Evolutionary conservation across 306 rosid genomes (phyloP), one percentile per base, ranked within the genome.

Genomic region (Corylus americana): DNA sequence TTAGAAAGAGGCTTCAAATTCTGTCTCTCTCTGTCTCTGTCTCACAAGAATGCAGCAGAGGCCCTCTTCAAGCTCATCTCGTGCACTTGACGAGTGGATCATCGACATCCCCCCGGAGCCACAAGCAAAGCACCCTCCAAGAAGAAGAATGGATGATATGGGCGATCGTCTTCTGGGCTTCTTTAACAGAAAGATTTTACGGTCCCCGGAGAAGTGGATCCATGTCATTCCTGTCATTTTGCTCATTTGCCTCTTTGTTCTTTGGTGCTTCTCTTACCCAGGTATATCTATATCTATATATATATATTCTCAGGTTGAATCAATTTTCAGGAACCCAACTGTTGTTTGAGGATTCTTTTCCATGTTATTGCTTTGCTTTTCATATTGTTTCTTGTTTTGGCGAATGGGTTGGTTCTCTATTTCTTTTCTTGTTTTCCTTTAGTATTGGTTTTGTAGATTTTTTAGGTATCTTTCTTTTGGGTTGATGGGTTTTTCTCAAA

Each of bases 181-280:
- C 59, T 84, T 55, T 58, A 83, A 73, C 82, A 87, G 79, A 49
- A 82, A 83, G 7, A 22, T 48, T 76, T 58, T 81, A 3, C 76
- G 78, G 16, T 62, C 79, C 20, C 20, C 54, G 5, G 80, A 54
- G 75, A 88, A 73, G 57, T 86, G 85, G 89, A 70, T 86, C 71
- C 91, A 86, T 71, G 77, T 53, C 0, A 84, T 89, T 69, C 92
- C 90, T 0, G 17, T 61, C 55, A 51, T 88, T 44, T 76, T 93
- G 25, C 14, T 91, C 51, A 73, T 87, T n/a, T 80, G 90, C 84
- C 1, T 87, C 82, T 81, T 87, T 70, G 55, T 85, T 54, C 92
- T 91, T 82, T 89, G 92, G 92, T 89, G 90, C 88, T 86, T 83
- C 86, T 87, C 92, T 80, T 79, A 47, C 77, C 86, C 87, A 78